These are phyloP conservation scores for Paraleonurus japonicus DNA, from an alignment of 257 asterid genomes.

Conservation along the genomic window DNA sequence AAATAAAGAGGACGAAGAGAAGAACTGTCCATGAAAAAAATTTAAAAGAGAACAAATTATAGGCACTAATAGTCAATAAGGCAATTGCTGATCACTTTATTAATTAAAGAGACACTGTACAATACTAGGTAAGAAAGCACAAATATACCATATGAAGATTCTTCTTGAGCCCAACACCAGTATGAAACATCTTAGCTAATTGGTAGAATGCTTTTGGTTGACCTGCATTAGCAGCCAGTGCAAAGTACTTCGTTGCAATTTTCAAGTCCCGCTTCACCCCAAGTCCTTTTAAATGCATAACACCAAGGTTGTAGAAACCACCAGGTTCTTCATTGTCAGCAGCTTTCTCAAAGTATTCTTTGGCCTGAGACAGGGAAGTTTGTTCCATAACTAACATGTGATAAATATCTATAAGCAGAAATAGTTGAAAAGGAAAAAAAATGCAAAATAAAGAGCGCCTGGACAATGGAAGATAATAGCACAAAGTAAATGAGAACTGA, in stretches of 20 bases:
- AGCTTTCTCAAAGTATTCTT: slow-evolving; percentile 94
- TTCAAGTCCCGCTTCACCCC: slow-evolving; percentile 89
- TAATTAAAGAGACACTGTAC: background rate
- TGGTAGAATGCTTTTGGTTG: slow-evolving; percentile 98
- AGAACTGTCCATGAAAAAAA: background rate
- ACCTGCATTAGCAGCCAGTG: slow-evolving; percentile 74
- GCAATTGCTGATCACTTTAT: background rate
- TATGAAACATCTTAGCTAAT: slow-evolving; percentile 94
- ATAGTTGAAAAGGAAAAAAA: background rate
- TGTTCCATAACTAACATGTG: background rate
- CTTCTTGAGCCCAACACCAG: slow-evolving; percentile 90
- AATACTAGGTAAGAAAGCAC: background rate
- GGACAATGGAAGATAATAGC: background rate
- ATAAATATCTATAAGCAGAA: background rate
- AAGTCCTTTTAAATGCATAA: slow-evolving; percentile 79
- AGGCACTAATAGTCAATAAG: background rate
- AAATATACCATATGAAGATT: slow-evolving; percentile 73
- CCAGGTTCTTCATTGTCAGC: slow-evolving; percentile 87
- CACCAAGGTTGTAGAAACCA: slow-evolving; percentile 96
- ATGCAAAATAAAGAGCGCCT: background rate
- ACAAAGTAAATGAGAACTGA: background rate
- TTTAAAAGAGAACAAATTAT: background rate
- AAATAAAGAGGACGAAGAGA: background rate
- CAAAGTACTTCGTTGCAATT: slow-evolving; percentile 63
- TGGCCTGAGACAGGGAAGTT: slow-evolving; percentile 58